Evolutionary conservation across 352 stramenopile genomes (phyloP).

Genomic region (Globisporangium cystogenes): DNA sequence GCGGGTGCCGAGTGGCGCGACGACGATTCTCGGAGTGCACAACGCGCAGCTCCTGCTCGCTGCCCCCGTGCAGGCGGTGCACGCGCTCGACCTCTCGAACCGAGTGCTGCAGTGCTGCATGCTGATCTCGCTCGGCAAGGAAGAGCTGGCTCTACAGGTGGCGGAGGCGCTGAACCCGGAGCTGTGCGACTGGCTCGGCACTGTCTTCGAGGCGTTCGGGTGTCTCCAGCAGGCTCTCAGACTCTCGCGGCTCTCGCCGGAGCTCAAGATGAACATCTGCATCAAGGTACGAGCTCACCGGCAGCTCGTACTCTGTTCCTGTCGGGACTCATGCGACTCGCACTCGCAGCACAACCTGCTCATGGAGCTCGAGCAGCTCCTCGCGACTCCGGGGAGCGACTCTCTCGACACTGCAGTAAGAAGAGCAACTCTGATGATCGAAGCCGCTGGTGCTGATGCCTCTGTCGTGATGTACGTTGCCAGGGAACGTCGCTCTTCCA

Average conservation of each 20-base stretch:
- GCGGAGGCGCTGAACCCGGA: constrained; percentile 32
- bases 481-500: constrained; percentile 64
- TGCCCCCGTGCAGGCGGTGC: constrained; percentile 33
- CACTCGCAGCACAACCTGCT: constrained; percentile 29
- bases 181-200: constrained; percentile 43
- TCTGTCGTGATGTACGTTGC: background rate
- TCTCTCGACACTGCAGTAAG: constrained; percentile 41
- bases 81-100: constrained; percentile 59
- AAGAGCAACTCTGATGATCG: background rate
- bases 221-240: constrained; percentile 32
- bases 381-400: constrained; percentile 19
- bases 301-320: background rate
- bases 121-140: constrained; percentile 44
- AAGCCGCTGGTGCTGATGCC: background rate
- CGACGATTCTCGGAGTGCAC: constrained; percentile 39
- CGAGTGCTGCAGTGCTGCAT: constrained; percentile 60
- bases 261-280: constrained; percentile 54
- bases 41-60: constrained; percentile 52
- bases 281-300: constrained; percentile 34
- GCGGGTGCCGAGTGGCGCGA: constrained; percentile 33
- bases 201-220: constrained; percentile 66
- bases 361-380: constrained; percentile 28
- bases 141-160: constrained; percentile 35
- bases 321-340: too few relatives aligned
- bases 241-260: constrained; percentile 30